Evolutionary conservation across 164 flowering plant species (phyloP), one percentile per base, ranked within the genome.

Genomic region (Dillenia turbinata): DNA sequence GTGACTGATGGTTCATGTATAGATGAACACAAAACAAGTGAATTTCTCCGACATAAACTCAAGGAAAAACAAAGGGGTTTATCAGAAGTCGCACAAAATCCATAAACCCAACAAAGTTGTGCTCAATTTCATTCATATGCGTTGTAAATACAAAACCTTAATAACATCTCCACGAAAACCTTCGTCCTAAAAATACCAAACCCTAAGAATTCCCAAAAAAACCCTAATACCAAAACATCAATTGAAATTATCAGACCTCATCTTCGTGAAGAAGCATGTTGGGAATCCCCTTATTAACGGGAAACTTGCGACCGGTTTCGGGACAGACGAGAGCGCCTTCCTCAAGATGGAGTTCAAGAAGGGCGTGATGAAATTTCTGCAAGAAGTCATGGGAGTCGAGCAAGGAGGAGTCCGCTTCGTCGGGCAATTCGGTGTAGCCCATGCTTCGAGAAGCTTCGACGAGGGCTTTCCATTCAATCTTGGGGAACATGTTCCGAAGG

Each of bases 231-330:
- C 54, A 59, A 52, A 58, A 4, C 44, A 3, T 10, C 33, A 17
- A n/a, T 45, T 19, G 8, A 47, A 51, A 16, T 19, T 12, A 24
- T 83, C 73, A 85, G 57, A 91, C 93, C 71, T 91, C 97, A 59
- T 94, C 98, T 73, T 94, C 97, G 53, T 87, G 92, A 15, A 94
- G 93, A 15, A 94, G 84, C 99, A 91, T 89, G 70, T 94, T 94
- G 33, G 97, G 97, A 46, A 94, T 89, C 2, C 98, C 97, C 64
- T 88, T 89, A 26, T n/a, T 80, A 40, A 89, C 90, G 1, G 89
- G 89, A 61, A 94, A 94, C 24, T 74, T 68, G 9, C 93, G 69
- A 0, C 89, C 93, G 2, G 95, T 87, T 71, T 88, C 89, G 0
- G 99, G 97, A 66, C 97, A 94, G 40, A 94, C 75, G 12, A 94